phyloP scores from a whole-genome alignment of 2,329 filamentous ascomycete genomes.

The Eutypa lata region DNA sequence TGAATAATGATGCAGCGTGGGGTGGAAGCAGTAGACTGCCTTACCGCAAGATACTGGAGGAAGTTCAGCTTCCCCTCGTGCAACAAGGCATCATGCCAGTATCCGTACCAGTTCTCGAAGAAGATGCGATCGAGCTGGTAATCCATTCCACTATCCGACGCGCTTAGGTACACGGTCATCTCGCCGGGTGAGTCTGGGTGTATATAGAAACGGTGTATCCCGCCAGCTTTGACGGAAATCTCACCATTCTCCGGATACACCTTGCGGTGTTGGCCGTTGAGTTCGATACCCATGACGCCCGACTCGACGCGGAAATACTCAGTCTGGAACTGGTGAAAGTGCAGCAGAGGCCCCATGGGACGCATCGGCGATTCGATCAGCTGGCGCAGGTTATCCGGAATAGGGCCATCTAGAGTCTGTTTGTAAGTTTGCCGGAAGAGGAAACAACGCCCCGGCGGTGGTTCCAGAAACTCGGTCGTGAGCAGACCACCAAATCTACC shows the following conservation, averaged over 20 bases:
- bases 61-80: slow-evolving; percentile 23
- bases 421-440: slow-evolving; percentile 24
- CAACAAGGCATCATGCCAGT: slow-evolving; percentile 27
- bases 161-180: slow-evolving; percentile 21
- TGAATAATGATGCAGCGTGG: too few relatives aligned
- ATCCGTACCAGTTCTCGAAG: slow-evolving; percentile 36
- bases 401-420: slow-evolving; percentile 6
- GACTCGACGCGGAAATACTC: slow-evolving; percentile 28
- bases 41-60: slow-evolving; percentile 31
- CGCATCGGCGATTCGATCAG: slow-evolving; percentile 12
- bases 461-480: slow-evolving; percentile 23
- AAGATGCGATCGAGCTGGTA: slow-evolving; percentile 31
- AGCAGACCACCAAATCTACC: slow-evolving; percentile 20
- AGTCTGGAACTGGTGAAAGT: slow-evolving; percentile 31
- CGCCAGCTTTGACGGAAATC: slow-evolving; percentile 19
- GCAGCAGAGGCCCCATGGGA: slow-evolving; percentile 22
- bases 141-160: slow-evolving; percentile 19
- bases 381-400: slow-evolving; percentile 10
- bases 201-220: slow-evolving; percentile 22
- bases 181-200: slow-evolving; percentile 12
- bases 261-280: slow-evolving; percentile 20
- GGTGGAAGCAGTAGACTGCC: neutral
- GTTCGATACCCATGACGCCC: slow-evolving; percentile 26
- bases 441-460: slow-evolving; percentile 24
- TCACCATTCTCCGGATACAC: slow-evolving; percentile 28